Conservation (phyloP, 257 asterid species). For the Solanum phureja region DNA sequence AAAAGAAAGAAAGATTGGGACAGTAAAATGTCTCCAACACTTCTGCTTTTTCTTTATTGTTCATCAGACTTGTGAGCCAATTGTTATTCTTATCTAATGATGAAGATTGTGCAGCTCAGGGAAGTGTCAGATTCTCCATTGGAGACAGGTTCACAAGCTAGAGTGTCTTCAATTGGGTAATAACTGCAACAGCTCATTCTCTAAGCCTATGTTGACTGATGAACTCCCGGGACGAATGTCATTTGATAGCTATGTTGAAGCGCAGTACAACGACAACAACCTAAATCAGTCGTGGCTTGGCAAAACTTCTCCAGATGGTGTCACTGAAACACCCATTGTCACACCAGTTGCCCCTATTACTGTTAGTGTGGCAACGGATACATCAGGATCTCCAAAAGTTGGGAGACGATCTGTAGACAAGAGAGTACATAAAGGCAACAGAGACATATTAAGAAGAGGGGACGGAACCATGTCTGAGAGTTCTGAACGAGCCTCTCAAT, state of each 20-base stretch:
- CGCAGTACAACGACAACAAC: conserved; percentile 6
- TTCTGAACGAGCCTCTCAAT: conserved; percentile 23
- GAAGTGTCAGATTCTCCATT: conserved; percentile 73
- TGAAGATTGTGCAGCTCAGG: conserved; percentile 56
- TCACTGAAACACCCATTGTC: conserved; percentile 10
- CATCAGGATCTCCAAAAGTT: conserved; percentile 20
- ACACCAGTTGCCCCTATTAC: conserved; percentile 9
- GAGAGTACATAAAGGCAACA: conserved; percentile 15
- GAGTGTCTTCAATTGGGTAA: conserved; percentile 63
- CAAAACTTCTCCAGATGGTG: conserved; percentile 17
- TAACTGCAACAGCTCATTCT: conserved; percentile 21
- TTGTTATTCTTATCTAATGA: background rate
- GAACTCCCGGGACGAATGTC: conserved; percentile 20
- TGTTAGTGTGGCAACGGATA: conserved; percentile 6
- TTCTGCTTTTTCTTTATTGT: background rate
- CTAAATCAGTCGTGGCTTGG: conserved; percentile 16
- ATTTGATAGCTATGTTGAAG: conserved; percentile 17
- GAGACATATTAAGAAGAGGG: conserved; percentile 16
- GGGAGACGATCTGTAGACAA: conserved; percentile 25
- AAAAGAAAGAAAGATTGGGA: background rate
- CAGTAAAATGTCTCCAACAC: background rate
- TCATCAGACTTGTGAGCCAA: background rate
- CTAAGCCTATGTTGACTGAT: conserved; percentile 10
- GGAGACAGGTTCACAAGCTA: conserved; percentile 87
- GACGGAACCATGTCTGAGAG: conserved; percentile 25